Base-by-base conservation (phyloP, 2,329 filamentous ascomycete genomes). In the Dactylellina sp. region DNA sequence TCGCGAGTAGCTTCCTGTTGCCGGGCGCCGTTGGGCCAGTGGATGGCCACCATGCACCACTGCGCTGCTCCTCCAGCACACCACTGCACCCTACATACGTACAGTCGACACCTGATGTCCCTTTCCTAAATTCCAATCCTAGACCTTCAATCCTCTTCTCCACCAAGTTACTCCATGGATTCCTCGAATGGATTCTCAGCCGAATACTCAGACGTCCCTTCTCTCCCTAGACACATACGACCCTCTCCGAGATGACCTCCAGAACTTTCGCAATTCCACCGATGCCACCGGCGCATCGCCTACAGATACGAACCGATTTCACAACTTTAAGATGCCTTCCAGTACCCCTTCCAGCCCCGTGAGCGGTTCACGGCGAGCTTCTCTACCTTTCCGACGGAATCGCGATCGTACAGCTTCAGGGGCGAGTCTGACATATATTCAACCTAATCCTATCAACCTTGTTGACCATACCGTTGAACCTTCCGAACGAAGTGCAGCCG, bases 381-480 rank as follows among this genome's bases (percentile, higher is more conserved):
- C 62, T 24, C 49, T 74, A 14, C 70, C 70, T 20, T 74, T 74
- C 52, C 47, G 62, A 24, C 49, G 71, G 44, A 70, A 57, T 18
- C 71, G 71, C 25, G 70, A 63, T 28, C 71, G 71, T n/a, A 75
- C 71, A 2, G 71, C 71, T 9, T 75, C 71, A 9, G 71, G 71
- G 14, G 46, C 71, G n/a, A 75, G 71, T 40, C 22, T 75, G 56
- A 70, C 63, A 16, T 46, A 57, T 39, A 28, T 75, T 12, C 66
- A 74, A 52, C 82, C 82, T 1, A 79, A 81, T 20, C 81, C 83
- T 39, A 90, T 90, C 75, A 84, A 83, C 1, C 83, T 90, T 22
- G 86, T 89, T 77, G 88, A 90, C 79, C 86, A 89, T 79, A 89
- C 87, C 22, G 84, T 86, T 59, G 86, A 87, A 75, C 82, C 82